Conservation (phyloP, 768 basidiomycete species). For the Russula sp. region DNA sequence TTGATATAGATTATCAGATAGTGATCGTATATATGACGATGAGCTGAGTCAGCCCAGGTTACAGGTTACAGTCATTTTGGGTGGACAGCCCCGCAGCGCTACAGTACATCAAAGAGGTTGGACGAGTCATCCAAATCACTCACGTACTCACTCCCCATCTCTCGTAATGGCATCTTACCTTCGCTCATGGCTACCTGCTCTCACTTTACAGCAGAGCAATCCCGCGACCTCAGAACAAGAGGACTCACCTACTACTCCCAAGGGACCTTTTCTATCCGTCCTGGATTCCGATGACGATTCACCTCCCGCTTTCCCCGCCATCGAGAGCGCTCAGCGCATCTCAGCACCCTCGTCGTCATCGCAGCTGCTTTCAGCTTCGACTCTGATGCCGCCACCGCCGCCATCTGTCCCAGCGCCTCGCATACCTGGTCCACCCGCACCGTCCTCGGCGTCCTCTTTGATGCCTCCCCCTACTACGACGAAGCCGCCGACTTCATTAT, state of each 20-base stretch:
- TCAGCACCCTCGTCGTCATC: conserved; percentile 25
- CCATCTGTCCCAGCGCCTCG: conserved; percentile 34
- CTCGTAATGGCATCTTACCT: conserved; percentile 18
- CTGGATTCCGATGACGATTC: conserved; percentile 42
- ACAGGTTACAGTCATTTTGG: too few relatives aligned
- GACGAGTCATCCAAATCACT: not conserved
- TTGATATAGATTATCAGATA: too few relatives aligned
- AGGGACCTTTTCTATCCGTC: conserved; percentile 32
- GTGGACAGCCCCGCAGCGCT: not conserved
- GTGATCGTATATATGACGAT: too few relatives aligned
- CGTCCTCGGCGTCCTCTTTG: conserved; percentile 35
- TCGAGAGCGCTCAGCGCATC: conserved; percentile 64
- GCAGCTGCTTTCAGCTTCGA: conserved; percentile 2
- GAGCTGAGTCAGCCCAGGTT: too few relatives aligned
- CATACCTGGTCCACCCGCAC: conserved; percentile 22
- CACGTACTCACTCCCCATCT: not conserved
- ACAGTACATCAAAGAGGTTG: not conserved
- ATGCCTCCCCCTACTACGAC: conserved; percentile 57
- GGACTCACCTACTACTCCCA: conserved; percentile 36
- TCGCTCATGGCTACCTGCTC: conserved; percentile 18
- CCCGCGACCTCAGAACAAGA: conserved; percentile 20
- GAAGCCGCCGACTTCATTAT: conserved; percentile 42
- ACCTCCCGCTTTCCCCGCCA: conserved; percentile 69
- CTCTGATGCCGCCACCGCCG: conserved; percentile 31
- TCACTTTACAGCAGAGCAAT: not conserved